phyloP scores from a whole-genome alignment of 169 alveolate species.

The Plasmodium blacklocki region DNA sequence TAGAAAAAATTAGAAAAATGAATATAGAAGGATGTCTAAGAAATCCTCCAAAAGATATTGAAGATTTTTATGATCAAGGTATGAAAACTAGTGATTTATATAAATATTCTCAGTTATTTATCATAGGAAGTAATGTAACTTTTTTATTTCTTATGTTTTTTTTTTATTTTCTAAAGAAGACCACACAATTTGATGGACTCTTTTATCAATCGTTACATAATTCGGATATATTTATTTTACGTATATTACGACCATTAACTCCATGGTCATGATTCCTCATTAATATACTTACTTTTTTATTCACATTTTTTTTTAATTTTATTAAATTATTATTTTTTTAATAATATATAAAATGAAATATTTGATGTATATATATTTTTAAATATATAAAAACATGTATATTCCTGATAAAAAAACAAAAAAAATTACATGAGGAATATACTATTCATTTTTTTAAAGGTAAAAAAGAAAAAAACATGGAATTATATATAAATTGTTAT shows the following conservation, averaged over 20 bases:
- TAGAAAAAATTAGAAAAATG: slow-evolving; percentile 10
- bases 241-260: slow-evolving; percentile 48
- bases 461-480: too few relatives aligned
- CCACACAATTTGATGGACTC: slow-evolving; percentile 74
- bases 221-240: slow-evolving; percentile 53
- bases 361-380: too few relatives aligned
- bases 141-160: slow-evolving; percentile 48
- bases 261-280: slow-evolving; percentile 34
- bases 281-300: too few relatives aligned
- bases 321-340: too few relatives aligned
- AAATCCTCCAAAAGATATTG: slow-evolving; percentile 32
- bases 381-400: too few relatives aligned
- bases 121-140: slow-evolving; percentile 64
- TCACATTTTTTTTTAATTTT: too few relatives aligned
- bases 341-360: too few relatives aligned
- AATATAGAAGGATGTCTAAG: slow-evolving; percentile 44
- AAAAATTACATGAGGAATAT: too few relatives aligned
- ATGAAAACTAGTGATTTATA: slow-evolving; percentile 68
- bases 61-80: slow-evolving; percentile 48
- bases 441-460: too few relatives aligned
- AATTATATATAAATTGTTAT: too few relatives aligned
- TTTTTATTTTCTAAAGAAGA: slow-evolving; percentile 48
- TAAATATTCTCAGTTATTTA: slow-evolving; percentile 60
- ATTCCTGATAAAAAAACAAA: too few relatives aligned
- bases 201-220: slow-evolving; percentile 61